Evolutionary conservation across 1,284 basidiomycete species (phyloP).

Genomic region (Trichosporon sp.): DNA sequence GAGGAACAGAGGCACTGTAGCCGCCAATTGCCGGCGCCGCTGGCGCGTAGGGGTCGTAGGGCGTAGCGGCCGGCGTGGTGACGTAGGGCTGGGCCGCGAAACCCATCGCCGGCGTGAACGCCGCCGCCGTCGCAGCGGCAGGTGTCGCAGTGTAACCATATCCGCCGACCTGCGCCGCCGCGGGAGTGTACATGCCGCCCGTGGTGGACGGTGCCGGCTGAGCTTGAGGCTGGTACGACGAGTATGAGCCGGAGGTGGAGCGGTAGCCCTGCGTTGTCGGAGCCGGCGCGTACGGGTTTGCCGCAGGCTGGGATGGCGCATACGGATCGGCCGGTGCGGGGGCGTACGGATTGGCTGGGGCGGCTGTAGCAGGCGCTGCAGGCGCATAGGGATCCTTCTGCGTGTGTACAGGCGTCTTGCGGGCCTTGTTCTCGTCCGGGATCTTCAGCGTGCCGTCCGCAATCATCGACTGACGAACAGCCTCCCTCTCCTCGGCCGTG

Average conservation of each 20-base stretch:
- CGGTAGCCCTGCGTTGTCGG: background rate
- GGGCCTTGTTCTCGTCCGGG: background rate
- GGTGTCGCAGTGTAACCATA: background rate
- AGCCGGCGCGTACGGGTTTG: conserved; percentile 16
- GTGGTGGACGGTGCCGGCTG: background rate
- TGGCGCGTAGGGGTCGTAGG: conserved; percentile 31
- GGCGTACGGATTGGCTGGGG: conserved; percentile 24
- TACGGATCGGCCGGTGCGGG: conserved; percentile 15
- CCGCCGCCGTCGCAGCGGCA: background rate
- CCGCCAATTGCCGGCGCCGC: conserved; percentile 5
- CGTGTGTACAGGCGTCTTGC: background rate
- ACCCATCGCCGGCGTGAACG: background rate
- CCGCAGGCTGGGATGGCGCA: conserved; percentile 6
- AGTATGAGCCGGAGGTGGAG: background rate
- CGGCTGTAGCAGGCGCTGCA: conserved; percentile 10
- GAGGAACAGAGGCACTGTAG: conserved; percentile 22
- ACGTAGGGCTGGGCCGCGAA: background rate
- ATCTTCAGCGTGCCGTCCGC: conserved; percentile 14
- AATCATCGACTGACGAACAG: conserved; percentile 35
- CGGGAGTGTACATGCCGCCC: background rate
- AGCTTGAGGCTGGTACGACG: background rate
- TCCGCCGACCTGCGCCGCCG: background rate
- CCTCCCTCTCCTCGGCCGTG: conserved; percentile 42
- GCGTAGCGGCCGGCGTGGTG: background rate
- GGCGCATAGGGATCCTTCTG: conserved; percentile 2